Conservation (phyloP, 805 yeast genomes). For the Hanseniaspora lachancei region DNA sequence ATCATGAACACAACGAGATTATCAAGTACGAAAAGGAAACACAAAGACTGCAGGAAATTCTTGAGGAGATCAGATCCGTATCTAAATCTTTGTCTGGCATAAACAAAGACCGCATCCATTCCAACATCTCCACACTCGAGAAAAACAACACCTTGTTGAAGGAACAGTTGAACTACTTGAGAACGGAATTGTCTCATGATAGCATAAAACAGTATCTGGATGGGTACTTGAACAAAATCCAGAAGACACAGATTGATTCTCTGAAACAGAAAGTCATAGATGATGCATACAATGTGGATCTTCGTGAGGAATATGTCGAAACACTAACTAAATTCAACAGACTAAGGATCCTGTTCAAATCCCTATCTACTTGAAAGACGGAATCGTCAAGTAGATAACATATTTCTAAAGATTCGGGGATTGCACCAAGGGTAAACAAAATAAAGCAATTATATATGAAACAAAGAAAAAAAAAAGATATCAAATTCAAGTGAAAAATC, state of each 20-base stretch:
- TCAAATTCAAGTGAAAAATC: background rate
- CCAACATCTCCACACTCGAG: background rate
- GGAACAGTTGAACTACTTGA: conserved; percentile 19
- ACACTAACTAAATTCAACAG: conserved; percentile 14
- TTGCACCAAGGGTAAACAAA: too few species aligned
- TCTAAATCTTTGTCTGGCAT: conserved; percentile 19
- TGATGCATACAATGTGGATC: conserved; percentile 14
- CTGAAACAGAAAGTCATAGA: conserved; percentile 24
- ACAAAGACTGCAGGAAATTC: conserved; percentile 11
- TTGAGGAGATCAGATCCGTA: conserved; percentile 20
- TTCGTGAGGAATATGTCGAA: conserved; percentile 23
- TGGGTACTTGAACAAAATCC: conserved; percentile 28
- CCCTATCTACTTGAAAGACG: background rate
- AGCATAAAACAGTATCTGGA: conserved; percentile 27
- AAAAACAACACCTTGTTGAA: background rate
- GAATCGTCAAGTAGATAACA: too few species aligned
- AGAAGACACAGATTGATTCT: conserved; percentile 19
- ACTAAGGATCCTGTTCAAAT: background rate
- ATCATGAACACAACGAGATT: conserved; percentile 17
- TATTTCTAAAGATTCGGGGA: too few species aligned
- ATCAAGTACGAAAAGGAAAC: conserved; percentile 8
- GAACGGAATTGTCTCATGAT: conserved; percentile 25
- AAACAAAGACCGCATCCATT: background rate
- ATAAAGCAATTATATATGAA: background rate
- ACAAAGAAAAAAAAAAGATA: background rate